A percentile compares a stretch with the other conserved stretches of the same genome.
Evolutionary conservation across 1,284 basidiomycete genomes (phyloP).

Genomic region (Athelia sp.): DNA sequence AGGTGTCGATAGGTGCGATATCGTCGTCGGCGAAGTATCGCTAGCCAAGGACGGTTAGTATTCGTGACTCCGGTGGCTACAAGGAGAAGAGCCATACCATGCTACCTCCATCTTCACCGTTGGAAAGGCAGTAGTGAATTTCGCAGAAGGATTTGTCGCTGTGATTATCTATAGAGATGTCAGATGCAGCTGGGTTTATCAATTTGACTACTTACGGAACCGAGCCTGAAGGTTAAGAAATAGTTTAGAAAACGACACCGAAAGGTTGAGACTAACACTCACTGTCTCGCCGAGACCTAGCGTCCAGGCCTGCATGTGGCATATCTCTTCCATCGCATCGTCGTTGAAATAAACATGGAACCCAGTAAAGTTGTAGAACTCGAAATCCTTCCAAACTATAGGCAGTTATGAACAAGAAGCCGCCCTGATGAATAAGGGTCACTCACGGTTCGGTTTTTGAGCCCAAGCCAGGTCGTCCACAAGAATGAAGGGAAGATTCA

Average conservation of each 20-base stretch:
- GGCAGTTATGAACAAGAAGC: not conserved
- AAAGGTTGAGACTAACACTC: constrained; percentile 8
- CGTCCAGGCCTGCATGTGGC: constrained; percentile 25
- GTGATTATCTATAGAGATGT: constrained; percentile 3
- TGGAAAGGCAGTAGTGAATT: constrained; percentile 23
- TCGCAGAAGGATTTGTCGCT: constrained; percentile 15
- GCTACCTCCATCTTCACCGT: constrained; percentile 23
- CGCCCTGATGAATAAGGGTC: not conserved
- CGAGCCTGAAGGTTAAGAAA: not conserved
- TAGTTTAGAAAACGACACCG: constrained; percentile 2
- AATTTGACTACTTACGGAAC: not conserved
- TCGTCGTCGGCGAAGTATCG: constrained; percentile 12
- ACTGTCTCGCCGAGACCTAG: constrained; percentile 19
- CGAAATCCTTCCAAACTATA: constrained; percentile 16
- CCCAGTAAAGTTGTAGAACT: constrained; percentile 26
- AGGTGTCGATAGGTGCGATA: constrained; percentile 10
- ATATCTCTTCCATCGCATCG: constrained; percentile 16
- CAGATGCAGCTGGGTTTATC: not conserved
- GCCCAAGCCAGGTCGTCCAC: constrained; percentile 22
- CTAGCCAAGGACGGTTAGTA: not conserved
- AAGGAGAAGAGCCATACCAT: constrained; percentile 14
- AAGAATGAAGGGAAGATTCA: constrained; percentile 21
- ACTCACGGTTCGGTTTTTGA: constrained; percentile 9
- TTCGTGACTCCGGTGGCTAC: not conserved
- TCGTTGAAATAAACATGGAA: constrained; percentile 24